Percentiles rank a stretch among this genome's conserved stretches.
phyloP scores from a whole-genome alignment of 495 filamentous ascomycete species.

The Penicillium roqueforti region DNA sequence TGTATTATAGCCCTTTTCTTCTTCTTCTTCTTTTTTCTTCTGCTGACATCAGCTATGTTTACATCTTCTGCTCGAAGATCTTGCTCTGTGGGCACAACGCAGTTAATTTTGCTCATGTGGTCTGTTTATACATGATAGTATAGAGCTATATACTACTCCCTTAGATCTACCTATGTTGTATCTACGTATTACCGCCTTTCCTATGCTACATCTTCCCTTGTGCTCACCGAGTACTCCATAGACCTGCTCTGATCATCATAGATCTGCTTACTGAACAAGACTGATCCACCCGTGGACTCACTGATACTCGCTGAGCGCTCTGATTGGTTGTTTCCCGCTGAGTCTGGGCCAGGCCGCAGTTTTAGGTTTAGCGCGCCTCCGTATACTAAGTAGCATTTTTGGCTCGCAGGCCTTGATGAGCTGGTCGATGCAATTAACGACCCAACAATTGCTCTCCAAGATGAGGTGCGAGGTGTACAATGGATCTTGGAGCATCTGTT shows the following conservation, averaged over 20 bases:
- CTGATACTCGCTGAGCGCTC: too few species aligned
- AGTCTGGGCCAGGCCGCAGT: too few species aligned
- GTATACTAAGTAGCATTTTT: neutral
- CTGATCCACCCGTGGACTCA: too few species aligned
- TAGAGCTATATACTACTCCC: neutral
- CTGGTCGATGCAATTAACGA: neutral
- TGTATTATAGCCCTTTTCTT: conserved; percentile 7
- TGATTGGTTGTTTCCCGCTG: too few species aligned
- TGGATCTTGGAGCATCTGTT: neutral
- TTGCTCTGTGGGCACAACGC: neutral
- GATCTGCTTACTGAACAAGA: too few species aligned
- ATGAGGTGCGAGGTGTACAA: neutral
- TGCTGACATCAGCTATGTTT: neutral
- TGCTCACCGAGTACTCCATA: too few species aligned
- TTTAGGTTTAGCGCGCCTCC: too few species aligned
- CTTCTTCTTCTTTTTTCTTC: neutral
- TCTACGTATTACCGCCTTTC: too few species aligned
- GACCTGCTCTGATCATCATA: too few species aligned
- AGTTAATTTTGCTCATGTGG: neutral
- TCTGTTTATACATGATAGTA: neutral
- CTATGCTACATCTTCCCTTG: too few species aligned
- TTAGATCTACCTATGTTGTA: neutral
- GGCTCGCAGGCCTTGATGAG: neutral
- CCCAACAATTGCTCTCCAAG: neutral
- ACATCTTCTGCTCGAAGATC: neutral